Conservation (phyloP, 169 alveolate species). For the Eimeria mitis region DNA sequence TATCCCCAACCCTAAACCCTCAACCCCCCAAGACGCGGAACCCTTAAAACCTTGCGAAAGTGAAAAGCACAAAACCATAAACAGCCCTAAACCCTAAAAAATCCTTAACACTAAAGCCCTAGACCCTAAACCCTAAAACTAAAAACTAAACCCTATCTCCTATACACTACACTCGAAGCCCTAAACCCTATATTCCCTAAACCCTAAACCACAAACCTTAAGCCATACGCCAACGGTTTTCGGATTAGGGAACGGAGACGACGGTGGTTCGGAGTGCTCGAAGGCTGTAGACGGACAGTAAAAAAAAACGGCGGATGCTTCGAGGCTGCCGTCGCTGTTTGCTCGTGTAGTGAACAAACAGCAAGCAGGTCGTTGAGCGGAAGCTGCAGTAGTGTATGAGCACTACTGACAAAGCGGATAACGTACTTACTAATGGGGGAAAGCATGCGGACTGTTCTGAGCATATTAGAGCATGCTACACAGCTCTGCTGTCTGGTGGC, state of each 20-base stretch:
- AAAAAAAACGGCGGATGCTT: background rate
- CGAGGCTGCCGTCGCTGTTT: background rate
- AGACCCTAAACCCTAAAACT: no score
- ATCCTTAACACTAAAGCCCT: no score
- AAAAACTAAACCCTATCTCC: no score
- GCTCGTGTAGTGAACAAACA: background rate
- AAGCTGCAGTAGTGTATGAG: background rate
- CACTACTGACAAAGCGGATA: background rate
- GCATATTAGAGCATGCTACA: background rate
- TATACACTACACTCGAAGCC: no score
- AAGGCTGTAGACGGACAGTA: background rate
- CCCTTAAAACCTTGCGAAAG: no score
- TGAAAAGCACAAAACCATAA: no score
- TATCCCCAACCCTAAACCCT: no score
- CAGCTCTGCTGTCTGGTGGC: background rate
- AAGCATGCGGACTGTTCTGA: background rate
- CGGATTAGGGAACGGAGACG: background rate
- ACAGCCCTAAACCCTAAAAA: no score
- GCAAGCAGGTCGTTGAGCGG: background rate
- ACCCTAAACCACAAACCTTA: background rate
- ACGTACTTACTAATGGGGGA: background rate
- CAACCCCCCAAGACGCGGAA: no score
- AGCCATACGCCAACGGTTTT: background rate
- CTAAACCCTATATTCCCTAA: no score
- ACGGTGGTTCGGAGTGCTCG: background rate